phyloP scores from a whole-genome alignment of 352 stramenopile genomes.

The Phytophthora lateralis region DNA sequence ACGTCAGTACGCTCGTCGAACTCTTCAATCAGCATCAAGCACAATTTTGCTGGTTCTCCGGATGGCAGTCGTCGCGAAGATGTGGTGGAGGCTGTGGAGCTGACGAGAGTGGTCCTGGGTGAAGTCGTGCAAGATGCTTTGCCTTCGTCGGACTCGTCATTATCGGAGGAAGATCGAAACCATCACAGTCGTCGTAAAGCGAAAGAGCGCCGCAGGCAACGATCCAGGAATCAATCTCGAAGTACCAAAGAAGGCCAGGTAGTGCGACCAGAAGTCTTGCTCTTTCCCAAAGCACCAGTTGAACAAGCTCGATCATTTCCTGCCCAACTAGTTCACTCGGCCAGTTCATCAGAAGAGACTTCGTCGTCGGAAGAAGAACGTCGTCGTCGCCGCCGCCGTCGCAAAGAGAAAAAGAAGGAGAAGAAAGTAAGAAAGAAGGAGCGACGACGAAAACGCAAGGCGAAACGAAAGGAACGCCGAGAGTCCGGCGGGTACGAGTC shows the following conservation, averaged over 20 bases:
- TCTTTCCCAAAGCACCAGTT: conserved; percentile 8
- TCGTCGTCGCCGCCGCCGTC: conserved; percentile 24
- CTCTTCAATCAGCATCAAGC: conserved; percentile 6
- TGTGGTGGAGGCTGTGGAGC: conserved; percentile 14
- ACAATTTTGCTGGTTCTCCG: conserved; percentile 10
- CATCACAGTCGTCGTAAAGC: conserved; percentile 7
- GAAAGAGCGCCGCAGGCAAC: conserved; percentile 13
- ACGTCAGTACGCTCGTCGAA: conserved; percentile 11
- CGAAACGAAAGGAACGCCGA: conserved; percentile 31
- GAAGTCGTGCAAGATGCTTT: conserved; percentile 44
- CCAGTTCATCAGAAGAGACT: conserved; percentile 24
- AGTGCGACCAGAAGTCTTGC: background rate
- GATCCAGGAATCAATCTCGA: conserved; percentile 16
- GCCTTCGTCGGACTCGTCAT: conserved; percentile 42
- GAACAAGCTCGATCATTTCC: background rate
- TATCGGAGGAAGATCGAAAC: conserved; percentile 2
- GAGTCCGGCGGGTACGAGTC: conserved; percentile 22
- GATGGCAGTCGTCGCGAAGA: conserved; percentile 1
- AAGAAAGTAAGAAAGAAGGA: conserved; percentile 34
- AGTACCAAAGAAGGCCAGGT: conserved; percentile 10
- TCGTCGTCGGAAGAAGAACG: conserved; percentile 31
- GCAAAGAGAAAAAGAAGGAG: conserved; percentile 25
- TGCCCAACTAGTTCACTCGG: background rate
- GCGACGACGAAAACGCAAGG: conserved; percentile 28
- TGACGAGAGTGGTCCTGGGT: conserved; percentile 7